A percentile compares a stretch with the other conserved stretches of the same genome.
These are phyloP conservation scores for Saccharomycopsis olivae DNA, from an alignment of 805 yeast genomes.

Conservation along the genomic window DNA sequence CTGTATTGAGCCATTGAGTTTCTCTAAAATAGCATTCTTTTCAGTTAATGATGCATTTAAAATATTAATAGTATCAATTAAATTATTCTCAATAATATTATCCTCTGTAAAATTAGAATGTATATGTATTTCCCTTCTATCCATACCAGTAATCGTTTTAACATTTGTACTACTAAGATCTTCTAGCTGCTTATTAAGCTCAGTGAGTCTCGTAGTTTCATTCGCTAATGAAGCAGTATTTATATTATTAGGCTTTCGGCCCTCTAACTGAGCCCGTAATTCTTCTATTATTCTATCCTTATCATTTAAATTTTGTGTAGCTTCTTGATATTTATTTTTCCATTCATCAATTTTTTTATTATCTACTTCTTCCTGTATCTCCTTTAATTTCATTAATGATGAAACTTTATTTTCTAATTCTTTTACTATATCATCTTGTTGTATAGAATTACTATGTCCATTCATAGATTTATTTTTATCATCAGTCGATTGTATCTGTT, in stretches of 20 bases:
- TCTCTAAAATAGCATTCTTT: slow-evolving; percentile 6
- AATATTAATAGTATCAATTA: slow-evolving; percentile 7
- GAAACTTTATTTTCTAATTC: slow-evolving; percentile 2
- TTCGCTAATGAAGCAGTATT: not conserved
- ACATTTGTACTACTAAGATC: not conserved
- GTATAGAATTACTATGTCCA: not conserved
- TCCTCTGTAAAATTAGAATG: slow-evolving; percentile 7
- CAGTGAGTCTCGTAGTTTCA: not conserved
- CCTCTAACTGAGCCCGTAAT: not conserved
- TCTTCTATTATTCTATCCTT: slow-evolving; percentile 5
- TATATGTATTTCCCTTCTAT: not conserved
- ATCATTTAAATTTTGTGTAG: not conserved
- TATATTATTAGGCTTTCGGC: not conserved
- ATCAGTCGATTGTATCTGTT: not conserved
- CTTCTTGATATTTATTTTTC: slow-evolving; percentile 1
- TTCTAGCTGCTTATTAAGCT: slow-evolving; percentile 2
- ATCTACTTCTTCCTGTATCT: not conserved
- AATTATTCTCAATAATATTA: slow-evolving; percentile 9
- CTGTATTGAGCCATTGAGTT: slow-evolving; percentile 3
- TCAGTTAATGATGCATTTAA: slow-evolving; percentile 6
- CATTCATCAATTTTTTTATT: slow-evolving; percentile 1
- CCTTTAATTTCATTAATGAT: not conserved
- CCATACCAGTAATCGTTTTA: not conserved
- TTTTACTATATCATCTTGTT: not conserved
- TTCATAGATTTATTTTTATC: slow-evolving; percentile 1